Evolutionary conservation across 371 early-diverging fungal species (phyloP).

Genomic region (Mortierella sp.): DNA sequence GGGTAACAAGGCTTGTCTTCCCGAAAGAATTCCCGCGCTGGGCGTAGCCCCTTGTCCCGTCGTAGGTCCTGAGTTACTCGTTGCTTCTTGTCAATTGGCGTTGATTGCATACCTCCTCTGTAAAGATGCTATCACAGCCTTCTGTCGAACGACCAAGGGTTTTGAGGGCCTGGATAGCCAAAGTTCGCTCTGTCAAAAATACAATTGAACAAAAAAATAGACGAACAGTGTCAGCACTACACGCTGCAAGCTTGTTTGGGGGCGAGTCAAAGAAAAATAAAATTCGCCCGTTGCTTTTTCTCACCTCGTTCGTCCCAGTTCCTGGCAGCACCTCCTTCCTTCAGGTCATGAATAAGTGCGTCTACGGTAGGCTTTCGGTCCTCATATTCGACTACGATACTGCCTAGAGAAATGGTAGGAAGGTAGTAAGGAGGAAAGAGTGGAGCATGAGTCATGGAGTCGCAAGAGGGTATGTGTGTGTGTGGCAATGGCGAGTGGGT

Average conservation of each 20-base stretch:
- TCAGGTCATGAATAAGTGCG: conserved; percentile 48
- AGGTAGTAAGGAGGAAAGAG: not conserved
- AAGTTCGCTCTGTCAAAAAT: conserved; percentile 24
- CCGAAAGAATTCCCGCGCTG: not conserved
- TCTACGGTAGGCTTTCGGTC: conserved; percentile 36
- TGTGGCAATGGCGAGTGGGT: not conserved
- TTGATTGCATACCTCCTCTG: conserved; percentile 39
- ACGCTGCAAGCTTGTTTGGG: too few relatives aligned
- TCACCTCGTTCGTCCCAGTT: conserved; percentile 49
- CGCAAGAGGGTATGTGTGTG: not conserved
- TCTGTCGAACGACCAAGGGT: conserved; percentile 48
- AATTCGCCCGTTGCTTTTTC: not conserved
- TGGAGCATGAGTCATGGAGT: not conserved
- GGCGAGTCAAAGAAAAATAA: too few relatives aligned
- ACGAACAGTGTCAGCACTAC: too few relatives aligned
- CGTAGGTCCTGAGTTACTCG: not conserved
- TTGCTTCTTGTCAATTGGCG: conserved; percentile 1
- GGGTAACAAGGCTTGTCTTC: too few relatives aligned
- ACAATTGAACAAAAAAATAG: not conserved
- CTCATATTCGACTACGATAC: conserved; percentile 28
- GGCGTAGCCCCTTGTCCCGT: not conserved
- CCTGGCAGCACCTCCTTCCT: conserved; percentile 44
- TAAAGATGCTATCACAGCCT: conserved; percentile 49
- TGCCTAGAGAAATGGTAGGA: conserved; percentile 12
- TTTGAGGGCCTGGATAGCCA: conserved; percentile 52